Percentiles rank a stretch among this genome's conserved stretches.
Evolutionary conservation across 2,329 filamentous ascomycete genomes (phyloP).

Genomic region (Colletotrichum tropicicola): DNA sequence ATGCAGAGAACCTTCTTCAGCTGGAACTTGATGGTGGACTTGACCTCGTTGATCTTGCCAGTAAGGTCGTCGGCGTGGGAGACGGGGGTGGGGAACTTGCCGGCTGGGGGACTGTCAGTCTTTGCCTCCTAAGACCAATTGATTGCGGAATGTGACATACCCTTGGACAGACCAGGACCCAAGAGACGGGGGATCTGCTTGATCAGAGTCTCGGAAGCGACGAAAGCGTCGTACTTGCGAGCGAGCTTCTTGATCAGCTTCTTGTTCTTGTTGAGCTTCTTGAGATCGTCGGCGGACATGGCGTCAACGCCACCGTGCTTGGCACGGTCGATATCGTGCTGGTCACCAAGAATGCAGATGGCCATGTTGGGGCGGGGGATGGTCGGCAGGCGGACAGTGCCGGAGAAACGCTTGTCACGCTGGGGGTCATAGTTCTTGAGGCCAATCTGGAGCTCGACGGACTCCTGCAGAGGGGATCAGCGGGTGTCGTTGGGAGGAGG

Average conservation of each 20-base stretch:
- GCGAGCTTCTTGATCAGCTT: conserved; percentile 99
- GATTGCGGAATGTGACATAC: conserved; percentile 57
- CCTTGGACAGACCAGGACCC: conserved; percentile 97
- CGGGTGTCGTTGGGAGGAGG: conserved; percentile 53
- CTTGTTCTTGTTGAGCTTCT: conserved; percentile 99
- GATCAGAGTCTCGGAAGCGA: conserved; percentile 97
- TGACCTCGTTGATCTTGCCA: conserved; percentile 98
- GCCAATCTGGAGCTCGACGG: conserved; percentile 90
- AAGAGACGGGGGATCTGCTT: conserved; percentile 99
- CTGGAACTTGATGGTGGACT: conserved; percentile 99
- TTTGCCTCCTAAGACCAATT: neutral
- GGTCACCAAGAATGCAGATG: conserved; percentile 80
- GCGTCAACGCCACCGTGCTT: conserved; percentile 99
- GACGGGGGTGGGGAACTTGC: conserved; percentile 99
- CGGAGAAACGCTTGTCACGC: conserved; percentile 99
- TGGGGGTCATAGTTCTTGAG: conserved; percentile 99
- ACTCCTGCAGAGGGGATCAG: conserved; percentile 55
- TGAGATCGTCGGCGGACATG: conserved; percentile 98
- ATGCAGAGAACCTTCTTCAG: conserved; percentile 99
- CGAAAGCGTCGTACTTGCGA: conserved; percentile 99
- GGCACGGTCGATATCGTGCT: conserved; percentile 99
- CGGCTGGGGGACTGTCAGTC: conserved; percentile 68
- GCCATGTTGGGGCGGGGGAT: conserved; percentile 91
- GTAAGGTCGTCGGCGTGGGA: conserved; percentile 94
- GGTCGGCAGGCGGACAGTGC: conserved; percentile 94